Base-by-base conservation (phyloP, 306 rosid species). In the Glycine tomentella region DNA sequence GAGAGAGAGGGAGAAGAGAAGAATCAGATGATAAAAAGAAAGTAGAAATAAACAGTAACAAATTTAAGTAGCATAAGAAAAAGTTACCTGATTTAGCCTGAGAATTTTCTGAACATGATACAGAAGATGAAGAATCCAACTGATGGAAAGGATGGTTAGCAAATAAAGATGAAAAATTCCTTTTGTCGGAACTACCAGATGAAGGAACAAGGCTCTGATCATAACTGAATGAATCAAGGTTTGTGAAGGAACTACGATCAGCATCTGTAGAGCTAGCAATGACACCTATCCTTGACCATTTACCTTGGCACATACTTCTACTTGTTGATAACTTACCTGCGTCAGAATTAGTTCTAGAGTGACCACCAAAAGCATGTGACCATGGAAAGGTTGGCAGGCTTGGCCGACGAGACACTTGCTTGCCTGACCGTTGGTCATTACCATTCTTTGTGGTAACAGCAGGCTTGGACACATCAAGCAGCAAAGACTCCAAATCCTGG, bases 381-480 rank as follows among this genome's bases (percentile, higher is more conserved):
- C 99, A 96, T 38, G 89, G 89, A 88, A 93, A 92, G 55, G 97
- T 85, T 11, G 93, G 90, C 89, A 96, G 91, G 89, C 92, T 92
- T 50, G 89, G 87, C 52, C 89, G 86, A 67, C 93, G 94, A 78
- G 87, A 79, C 78, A 87, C 86, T 85, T 90, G 97, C 92, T 90
- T 93, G 82, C 89, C 86, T 13, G 90, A 69, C 55, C 97, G 95
- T 38, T 80, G 72, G 81, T 93, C 99, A 73, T 90, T 66, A 48
- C 74, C 84, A 90, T 69, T 92, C 81, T 81, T 96, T 42, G 92
- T 77, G 74, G 90, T 75, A 69, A 76, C 40, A 52, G 83, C 74
- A 81, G 86, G 88, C 86, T 93, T 96, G 76, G 90, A 73, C 25
- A 92, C 99, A 82, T 96, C 99, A 74, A 87, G 80, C 65, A 96